Percentiles rank a stretch among this genome's conserved stretches.
phyloP scores from a whole-genome alignment of 495 filamentous ascomycete genomes.

The Xylaria palmicola region DNA sequence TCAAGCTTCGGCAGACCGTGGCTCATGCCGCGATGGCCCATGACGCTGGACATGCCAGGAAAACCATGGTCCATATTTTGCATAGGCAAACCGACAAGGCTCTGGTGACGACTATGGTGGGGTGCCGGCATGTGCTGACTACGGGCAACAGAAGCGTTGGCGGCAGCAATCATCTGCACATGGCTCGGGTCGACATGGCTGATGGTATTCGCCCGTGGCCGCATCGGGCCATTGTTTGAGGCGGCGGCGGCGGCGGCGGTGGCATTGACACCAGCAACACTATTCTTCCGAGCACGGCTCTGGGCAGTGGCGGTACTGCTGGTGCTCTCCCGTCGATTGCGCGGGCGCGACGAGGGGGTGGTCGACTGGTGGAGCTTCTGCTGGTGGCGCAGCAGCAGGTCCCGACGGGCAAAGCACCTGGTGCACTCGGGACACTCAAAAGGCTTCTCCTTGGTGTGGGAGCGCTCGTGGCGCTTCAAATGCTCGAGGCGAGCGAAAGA shows the following conservation, averaged over 20 bases:
- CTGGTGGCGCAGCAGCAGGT: conserved; percentile 91
- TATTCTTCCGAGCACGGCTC: conserved; percentile 87
- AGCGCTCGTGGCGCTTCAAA: conserved; percentile 96
- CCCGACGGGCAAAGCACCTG: conserved; percentile 90
- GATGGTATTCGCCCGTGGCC: conserved; percentile 94
- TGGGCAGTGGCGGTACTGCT: conserved; percentile 64
- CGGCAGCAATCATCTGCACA: conserved; percentile 67
- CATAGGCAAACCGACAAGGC: conserved; percentile 63
- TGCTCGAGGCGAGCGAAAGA: conserved; percentile 96
- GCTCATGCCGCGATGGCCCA: conserved; percentile 61
- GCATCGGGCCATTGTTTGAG: conserved; percentile 59
- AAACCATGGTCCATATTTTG: conserved; percentile 56
- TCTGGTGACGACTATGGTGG: conserved; percentile 63
- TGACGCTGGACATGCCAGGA: conserved; percentile 67
- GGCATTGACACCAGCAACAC: conserved; percentile 63
- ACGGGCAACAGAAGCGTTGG: conserved; percentile 47
- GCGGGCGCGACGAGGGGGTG: conserved; percentile 81
- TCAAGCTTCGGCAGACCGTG: conserved; percentile 82
- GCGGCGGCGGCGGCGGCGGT: conserved; percentile 28
- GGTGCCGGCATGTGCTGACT: conserved; percentile 56
- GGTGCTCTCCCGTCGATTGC: conserved; percentile 82
- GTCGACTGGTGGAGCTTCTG: conserved; percentile 99
- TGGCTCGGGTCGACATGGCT: conserved; percentile 84
- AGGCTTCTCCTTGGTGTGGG: conserved; percentile 98
- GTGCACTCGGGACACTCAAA: conserved; percentile 97